Evolutionary conservation across 2,329 filamentous ascomycete genomes (phyloP), one percentile per base, ranked within the genome.

Genomic region (Fusarium musae): DNA sequence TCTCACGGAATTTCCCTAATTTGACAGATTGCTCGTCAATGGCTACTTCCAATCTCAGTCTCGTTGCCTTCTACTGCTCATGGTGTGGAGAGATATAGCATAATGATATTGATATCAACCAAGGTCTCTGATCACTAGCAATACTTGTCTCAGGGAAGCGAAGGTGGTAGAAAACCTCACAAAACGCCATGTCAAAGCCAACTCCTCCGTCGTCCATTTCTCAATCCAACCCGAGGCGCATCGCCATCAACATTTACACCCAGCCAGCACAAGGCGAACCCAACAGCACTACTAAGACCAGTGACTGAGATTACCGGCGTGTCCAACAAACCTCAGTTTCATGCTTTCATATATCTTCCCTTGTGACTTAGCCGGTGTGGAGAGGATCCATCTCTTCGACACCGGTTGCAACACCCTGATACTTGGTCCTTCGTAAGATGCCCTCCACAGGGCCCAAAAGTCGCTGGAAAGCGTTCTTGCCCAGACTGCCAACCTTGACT

Each of bases 391-490:
- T 86, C 76, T 91, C 88, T 80, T 93, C 90, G 12, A 91, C 89
- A 10, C 89, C 89, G 28, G 87, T 86, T 81, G 86, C 88, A 76
- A 90, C 86, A 32, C 86, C 87, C 68, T 87, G 85, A 75, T 92
- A 92, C 79, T 87, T 87, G 52, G 89, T 94, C 79, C 96, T 90
- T 82, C 96, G 89, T 93, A 99, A 94, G 80, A 98, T 97, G 69
- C 94, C 92, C 83, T 97, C 95, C 34, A 98, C 95, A 2, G 96
- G 95, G 4, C 96, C 96, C 39, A 99, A 86, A 78, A 99, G 85
- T 76, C 96, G 89, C 85, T 98, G 96, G 84, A 99, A 99, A 10
- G 96, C 96, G 77, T 94, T 94, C 84, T 98, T 97, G 75, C 95
- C 95, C 53, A 99, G 86, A 54, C 92, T 94, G 9, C 96, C 96